Evolutionary conservation across 148 eudicot species (phyloP), one percentile per base, ranked within the genome.

Genomic region (Rhododendron vialii): DNA sequence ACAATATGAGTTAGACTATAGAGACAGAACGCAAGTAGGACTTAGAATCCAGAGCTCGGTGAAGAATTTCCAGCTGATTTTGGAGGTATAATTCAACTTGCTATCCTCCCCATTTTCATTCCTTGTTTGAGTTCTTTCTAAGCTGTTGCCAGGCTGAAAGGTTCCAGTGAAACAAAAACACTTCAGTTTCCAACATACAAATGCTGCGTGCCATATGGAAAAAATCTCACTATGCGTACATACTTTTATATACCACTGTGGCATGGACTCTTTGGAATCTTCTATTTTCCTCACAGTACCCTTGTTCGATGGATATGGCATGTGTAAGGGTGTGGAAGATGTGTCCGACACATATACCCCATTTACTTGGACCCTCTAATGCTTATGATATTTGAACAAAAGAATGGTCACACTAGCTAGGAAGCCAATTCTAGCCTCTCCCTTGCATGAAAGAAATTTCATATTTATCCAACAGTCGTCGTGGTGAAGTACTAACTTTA

Each of bases 1-100:
- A 84, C 96, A 94, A 81, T 97, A 97, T 63, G 98, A 97, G 81
- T 88, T 97, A 50, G 98, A 97, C 89, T 97, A 92, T 89, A 97
- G 96, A 95, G 98, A 94, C 59, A 93, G 92, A 88, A 90, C 93
- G 30, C 91, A 89, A 88, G 90, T 92, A 47, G 98, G 98, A 36
- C 91, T 93, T 76, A 86, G 83, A 86, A 90, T 97, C 77, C 93
- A 93, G 89, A 94, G 93, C 86, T 97, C 98, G 4, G 99, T 93
- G 30, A 97, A 95, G 94, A 97, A 95, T 80, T 95, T 95, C 83
- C 98, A 97, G 88, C 89, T 97, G 69, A 91, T 92, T 86, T 71
- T 95, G 92, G 95, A 94, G 98, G 99, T 95, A 90, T 69, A 13
- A 36, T 69, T 53, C 67, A 50, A 48, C 65, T 71, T n/a, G 57